phyloP scores from a whole-genome alignment of 176 grass and related monocot species.

The Oryza rufipogon region DNA sequence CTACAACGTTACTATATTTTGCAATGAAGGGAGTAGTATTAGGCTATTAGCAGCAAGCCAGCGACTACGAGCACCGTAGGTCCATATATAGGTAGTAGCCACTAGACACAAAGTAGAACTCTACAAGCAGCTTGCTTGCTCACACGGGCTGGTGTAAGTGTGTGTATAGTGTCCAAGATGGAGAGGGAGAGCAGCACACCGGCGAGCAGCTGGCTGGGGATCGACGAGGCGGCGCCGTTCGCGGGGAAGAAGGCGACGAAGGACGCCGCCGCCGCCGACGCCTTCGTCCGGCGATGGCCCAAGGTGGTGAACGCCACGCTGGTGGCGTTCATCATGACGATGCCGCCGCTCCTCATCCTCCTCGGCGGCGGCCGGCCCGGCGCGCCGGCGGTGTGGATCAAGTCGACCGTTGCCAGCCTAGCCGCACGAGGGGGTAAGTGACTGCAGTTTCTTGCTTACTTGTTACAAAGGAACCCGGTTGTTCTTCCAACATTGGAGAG shows the following conservation, averaged over 20 bases:
- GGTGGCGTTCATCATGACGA: conserved; percentile 35
- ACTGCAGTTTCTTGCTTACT: not conserved
- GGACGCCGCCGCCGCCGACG: not conserved
- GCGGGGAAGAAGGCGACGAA: conserved; percentile 19
- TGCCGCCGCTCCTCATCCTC: conserved; percentile 32
- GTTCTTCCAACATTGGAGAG: not conserved
- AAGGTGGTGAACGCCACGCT: conserved; percentile 18
- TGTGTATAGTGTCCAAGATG: not conserved
- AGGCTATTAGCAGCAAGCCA: not conserved
- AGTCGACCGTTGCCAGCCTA: conserved; percentile 12
- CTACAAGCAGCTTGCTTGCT: not conserved
- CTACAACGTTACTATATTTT: too few relatives aligned
- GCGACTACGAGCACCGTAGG: not conserved
- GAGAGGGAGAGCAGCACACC: not conserved
- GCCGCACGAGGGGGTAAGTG: not conserved
- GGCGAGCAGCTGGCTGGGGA: not conserved
- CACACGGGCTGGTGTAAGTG: too few relatives aligned
- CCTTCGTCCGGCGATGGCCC: conserved; percentile 26
- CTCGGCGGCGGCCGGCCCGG: not conserved
- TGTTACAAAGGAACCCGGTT: not conserved
- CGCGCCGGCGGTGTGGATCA: conserved; percentile 42
- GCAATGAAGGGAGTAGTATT: too few relatives aligned
- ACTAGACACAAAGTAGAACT: not conserved
- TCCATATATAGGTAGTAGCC: not conserved
- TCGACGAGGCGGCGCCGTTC: conserved; percentile 38